Evolutionary conservation across 78 protist genomes (phyloP).

Genomic region (Dictyostelium capitatum): DNA sequence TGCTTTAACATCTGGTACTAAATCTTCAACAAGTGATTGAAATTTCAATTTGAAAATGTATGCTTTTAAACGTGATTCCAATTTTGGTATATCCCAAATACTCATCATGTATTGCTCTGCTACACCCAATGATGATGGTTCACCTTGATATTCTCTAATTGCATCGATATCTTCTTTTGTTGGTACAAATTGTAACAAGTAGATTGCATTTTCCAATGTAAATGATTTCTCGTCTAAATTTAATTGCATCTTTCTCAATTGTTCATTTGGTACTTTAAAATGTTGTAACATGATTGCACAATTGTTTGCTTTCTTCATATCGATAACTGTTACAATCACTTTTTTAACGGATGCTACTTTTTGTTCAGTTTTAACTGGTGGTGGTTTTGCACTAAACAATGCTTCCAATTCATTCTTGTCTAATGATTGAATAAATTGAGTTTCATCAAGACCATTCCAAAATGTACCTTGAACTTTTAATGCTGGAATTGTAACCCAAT

Average conservation of each 20-base stretch:
- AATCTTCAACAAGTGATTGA: slow-evolving; percentile 23
- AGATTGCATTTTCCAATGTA: not conserved
- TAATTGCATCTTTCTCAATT: slow-evolving; percentile 14
- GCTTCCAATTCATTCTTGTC: slow-evolving; percentile 44
- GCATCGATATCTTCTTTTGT: slow-evolving; percentile 66
- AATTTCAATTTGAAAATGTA: slow-evolving; percentile 40
- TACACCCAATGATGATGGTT: slow-evolving; percentile 32
- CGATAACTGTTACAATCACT: slow-evolving; percentile 40
- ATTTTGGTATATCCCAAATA: slow-evolving; percentile 54
- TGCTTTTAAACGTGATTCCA: slow-evolving; percentile 17
- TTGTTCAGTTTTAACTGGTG: slow-evolving; percentile 5
- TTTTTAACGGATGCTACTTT: not conserved
- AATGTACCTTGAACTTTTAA: slow-evolving; percentile 58
- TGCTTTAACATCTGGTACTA: slow-evolving; percentile 56
- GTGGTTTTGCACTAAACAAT: slow-evolving; percentile 47
- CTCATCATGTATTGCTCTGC: slow-evolving; percentile 62
- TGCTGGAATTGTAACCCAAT: slow-evolving; percentile 75
- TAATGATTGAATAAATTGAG: slow-evolving; percentile 2
- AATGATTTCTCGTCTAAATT: slow-evolving; percentile 44
- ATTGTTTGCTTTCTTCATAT: slow-evolving; percentile 64
- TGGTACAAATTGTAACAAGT: slow-evolving; percentile 54
- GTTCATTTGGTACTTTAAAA: slow-evolving; percentile 27
- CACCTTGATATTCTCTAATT: slow-evolving; percentile 48
- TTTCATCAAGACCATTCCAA: slow-evolving; percentile 66
- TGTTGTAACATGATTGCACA: slow-evolving; percentile 77